phyloP scores from a whole-genome alignment of 345 rosid species.

The Hypericum perforatum region DNA sequence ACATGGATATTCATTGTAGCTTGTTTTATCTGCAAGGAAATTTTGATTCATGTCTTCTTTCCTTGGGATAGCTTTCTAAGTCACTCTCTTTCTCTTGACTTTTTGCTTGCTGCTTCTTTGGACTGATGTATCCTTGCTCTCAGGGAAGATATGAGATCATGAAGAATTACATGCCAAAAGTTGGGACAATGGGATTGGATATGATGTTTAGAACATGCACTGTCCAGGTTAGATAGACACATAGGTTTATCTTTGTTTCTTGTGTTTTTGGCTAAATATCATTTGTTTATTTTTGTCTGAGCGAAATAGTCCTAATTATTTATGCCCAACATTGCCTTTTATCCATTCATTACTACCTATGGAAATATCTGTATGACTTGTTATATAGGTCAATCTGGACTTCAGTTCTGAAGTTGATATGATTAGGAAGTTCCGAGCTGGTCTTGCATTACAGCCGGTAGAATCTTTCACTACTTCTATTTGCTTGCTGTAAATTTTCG shows the following conservation, averaged over 20 bases:
- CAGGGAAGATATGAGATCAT: slow-evolving; percentile 98
- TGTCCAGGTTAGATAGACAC: slow-evolving; percentile 66
- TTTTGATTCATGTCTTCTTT: no score
- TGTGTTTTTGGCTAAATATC: slow-evolving; percentile 1
- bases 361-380: no score
- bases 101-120: slow-evolving; percentile 4
- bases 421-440: slow-evolving; percentile 92
- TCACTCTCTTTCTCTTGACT: slow-evolving; percentile 4
- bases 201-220: slow-evolving; percentile 99
- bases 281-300: neutral
- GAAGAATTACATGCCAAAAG: slow-evolving; percentile 99
- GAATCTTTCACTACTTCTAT: slow-evolving; percentile 21
- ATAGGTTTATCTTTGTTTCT: slow-evolving; percentile 1
- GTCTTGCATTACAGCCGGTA: slow-evolving; percentile 97
- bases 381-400: slow-evolving; percentile 79
- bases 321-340: slow-evolving; percentile 6
- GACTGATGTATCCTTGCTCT: slow-evolving; percentile 23
- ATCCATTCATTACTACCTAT: neutral
- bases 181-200: slow-evolving; percentile 89
- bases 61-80: no score
- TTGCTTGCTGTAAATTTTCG: slow-evolving; percentile 7
- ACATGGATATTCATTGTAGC: no score
- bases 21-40: no score
- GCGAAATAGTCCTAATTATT: neutral
- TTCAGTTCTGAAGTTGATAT: slow-evolving; percentile 93